Percentiles rank a stretch among this genome's conserved stretches.
phyloP scores from a whole-genome alignment of 2,329 filamentous ascomycete genomes.

The Chaetomiaceae sp. region DNA sequence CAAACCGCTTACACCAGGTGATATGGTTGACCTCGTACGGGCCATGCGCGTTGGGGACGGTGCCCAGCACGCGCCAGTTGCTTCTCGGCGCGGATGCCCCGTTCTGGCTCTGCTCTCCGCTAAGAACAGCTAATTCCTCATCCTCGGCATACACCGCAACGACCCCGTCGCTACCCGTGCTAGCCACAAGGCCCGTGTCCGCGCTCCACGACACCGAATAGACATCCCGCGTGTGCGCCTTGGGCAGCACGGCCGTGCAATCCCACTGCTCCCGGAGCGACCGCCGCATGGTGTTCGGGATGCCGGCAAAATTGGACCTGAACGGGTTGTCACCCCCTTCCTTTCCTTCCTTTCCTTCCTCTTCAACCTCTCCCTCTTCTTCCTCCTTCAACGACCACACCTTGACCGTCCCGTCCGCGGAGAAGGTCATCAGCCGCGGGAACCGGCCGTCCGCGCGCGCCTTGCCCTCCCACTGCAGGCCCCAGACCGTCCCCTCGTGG shows the following conservation, averaged over 20 bases:
- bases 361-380: slow-evolving; percentile 41
- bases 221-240: slow-evolving; percentile 69
- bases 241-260: slow-evolving; percentile 69
- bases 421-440: slow-evolving; percentile 70
- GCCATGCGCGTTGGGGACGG: slow-evolving; percentile 71
- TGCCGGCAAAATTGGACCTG: slow-evolving; percentile 46
- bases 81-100: slow-evolving; percentile 19
- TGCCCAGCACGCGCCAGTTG: slow-evolving; percentile 66
- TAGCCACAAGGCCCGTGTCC: slow-evolving; percentile 71
- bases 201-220: slow-evolving; percentile 84
- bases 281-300: slow-evolving; percentile 86
- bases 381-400: slow-evolving; percentile 66
- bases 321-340: slow-evolving; percentile 26
- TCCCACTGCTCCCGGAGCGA: slow-evolving; percentile 76
- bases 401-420: slow-evolving; percentile 72
- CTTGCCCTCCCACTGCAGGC: slow-evolving; percentile 62
- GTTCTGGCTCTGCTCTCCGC: not conserved
- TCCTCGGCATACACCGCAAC: slow-evolving; percentile 72
- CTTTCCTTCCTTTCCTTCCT: slow-evolving; percentile 23
- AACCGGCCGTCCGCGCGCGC: slow-evolving; percentile 37
- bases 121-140: slow-evolving; percentile 14
- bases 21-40: slow-evolving; percentile 94
- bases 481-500: slow-evolving; percentile 86
- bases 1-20: slow-evolving; percentile 75
- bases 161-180: slow-evolving; percentile 78